phyloP scores from a whole-genome alignment of 2,329 filamentous ascomycete species.

The Xylaria sp. region DNA sequence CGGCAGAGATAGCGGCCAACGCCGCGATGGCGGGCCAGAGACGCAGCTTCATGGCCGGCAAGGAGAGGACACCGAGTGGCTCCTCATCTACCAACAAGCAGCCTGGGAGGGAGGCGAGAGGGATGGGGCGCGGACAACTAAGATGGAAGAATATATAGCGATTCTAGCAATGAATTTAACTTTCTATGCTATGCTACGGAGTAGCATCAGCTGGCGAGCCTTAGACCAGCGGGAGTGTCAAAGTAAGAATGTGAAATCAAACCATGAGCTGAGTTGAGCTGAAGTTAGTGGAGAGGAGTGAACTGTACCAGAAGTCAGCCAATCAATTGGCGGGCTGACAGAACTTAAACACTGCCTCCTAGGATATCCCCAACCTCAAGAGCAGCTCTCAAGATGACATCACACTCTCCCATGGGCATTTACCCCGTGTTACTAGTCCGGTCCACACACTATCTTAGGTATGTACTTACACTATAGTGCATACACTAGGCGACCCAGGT shows the following conservation, averaged over 20 bases:
- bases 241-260: not conserved
- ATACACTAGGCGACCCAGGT: not conserved
- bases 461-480: no score
- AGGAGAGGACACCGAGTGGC: constrained; percentile 12
- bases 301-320: not conserved
- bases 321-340: not conserved
- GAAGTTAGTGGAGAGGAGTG: constrained; percentile 14
- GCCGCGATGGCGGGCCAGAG: constrained; percentile 45
- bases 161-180: constrained; percentile 1
- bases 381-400: not conserved
- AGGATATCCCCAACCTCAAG: not conserved
- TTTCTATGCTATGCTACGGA: constrained; percentile 15
- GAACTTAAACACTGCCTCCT: not conserved
- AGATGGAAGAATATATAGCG: not conserved
- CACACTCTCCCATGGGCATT: not conserved
- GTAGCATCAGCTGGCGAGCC: not conserved
- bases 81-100: constrained; percentile 25
- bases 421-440: not conserved
- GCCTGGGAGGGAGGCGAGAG: not conserved
- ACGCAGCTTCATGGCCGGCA: constrained; percentile 45
- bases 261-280: constrained; percentile 22
- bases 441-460: no score
- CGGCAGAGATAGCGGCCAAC: constrained; percentile 49
- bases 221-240: not conserved
- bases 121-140: not conserved